Evolutionary conservation across 2,329 filamentous ascomycete species (phyloP).

Genomic region (Colletotrichum scovillei): DNA sequence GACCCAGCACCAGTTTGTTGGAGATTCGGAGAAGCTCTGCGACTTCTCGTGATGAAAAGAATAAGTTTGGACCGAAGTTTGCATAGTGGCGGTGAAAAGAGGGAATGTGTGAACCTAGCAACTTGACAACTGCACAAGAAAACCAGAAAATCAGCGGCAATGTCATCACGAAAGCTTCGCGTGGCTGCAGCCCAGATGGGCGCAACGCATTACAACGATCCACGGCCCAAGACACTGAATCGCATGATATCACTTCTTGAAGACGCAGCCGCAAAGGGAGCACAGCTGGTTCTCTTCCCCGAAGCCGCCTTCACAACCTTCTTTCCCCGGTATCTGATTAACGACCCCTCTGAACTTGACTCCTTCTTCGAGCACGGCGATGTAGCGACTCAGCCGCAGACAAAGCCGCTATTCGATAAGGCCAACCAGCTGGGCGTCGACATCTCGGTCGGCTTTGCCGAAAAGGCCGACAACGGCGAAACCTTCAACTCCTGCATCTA

Average conservation of each 20-base stretch:
- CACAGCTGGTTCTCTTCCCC: conserved; percentile 63
- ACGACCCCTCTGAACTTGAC: conserved; percentile 55
- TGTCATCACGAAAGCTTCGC: conserved; percentile 9
- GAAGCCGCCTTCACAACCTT: conserved; percentile 68
- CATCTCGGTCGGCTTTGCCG: conserved; percentile 64
- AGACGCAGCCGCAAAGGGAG: conserved; percentile 54
- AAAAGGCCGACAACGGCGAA: conserved; percentile 52
- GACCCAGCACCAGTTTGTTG: background rate
- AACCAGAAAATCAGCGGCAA: background rate
- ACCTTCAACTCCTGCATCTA: conserved; percentile 63
- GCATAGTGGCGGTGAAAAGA: background rate
- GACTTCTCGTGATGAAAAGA: background rate
- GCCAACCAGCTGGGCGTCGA: conserved; percentile 60
- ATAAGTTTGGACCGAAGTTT: background rate
- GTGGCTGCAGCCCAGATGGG: conserved; percentile 68
- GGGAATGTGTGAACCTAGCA: background rate
- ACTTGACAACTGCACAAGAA: background rate
- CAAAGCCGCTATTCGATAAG: conserved; percentile 59
- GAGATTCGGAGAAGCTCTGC: background rate
- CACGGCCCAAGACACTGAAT: conserved; percentile 53
- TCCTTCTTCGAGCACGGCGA: conserved; percentile 61
- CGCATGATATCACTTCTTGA: conserved; percentile 62
- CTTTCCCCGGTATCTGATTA: conserved; percentile 63
- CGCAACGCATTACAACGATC: conserved; percentile 49
- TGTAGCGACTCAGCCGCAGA: conserved; percentile 52